Base-by-base conservation (phyloP, 306 rosid species). In the Erythrophleum fordii region DNA sequence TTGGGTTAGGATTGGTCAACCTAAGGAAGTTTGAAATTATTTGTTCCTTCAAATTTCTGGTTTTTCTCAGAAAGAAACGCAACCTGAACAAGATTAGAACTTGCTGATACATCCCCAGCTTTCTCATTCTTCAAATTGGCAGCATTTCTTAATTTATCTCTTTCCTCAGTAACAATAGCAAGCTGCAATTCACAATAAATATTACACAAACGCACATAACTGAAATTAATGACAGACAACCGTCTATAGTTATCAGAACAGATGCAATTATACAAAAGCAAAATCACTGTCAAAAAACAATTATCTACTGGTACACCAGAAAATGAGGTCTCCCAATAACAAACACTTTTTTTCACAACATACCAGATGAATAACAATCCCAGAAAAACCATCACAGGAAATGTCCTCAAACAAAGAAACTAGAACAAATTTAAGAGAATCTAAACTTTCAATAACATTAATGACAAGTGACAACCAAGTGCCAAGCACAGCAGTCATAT, bases 131-230 rank as follows among this genome's bases (percentile, higher is more conserved):
- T 87, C 82, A 70, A 79, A 68, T 81, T 86, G 61, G 89, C 74
- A 59, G 82, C 55, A 79, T 83, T 88, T 89, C 83, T 85, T 82
- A 95, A 84, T 78, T 83, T 86, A 76, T 93, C 91, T 76, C 93
- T 93, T 83, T 95, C 99, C 80, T 91, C 93, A 11, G 96, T 83
- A 76, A 89, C 93, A 66, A 83, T 66, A 62, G 93, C 90, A 52
- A 95, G 96, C 99, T 95, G 91, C 87, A 87, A 77, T 67, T 41
- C 70, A 80, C 72, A 62, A 53, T 67, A 77, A 77, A 61, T 62
- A 80, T 22, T n/a, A 72, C 16, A 51, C 44, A 48, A 62, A 60
- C 58, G 66, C 58, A 64, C 66, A 61, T 8, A 70, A 75, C 80
- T 77, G 69, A 77, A 79, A 77, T 56, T 17, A 82, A 64, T 48